Percentiles rank a stretch among this genome's conserved stretches.
These are phyloP conservation scores for Neonectria faginata DNA, from an alignment of 2,329 filamentous ascomycete genomes.

Conservation along the genomic window DNA sequence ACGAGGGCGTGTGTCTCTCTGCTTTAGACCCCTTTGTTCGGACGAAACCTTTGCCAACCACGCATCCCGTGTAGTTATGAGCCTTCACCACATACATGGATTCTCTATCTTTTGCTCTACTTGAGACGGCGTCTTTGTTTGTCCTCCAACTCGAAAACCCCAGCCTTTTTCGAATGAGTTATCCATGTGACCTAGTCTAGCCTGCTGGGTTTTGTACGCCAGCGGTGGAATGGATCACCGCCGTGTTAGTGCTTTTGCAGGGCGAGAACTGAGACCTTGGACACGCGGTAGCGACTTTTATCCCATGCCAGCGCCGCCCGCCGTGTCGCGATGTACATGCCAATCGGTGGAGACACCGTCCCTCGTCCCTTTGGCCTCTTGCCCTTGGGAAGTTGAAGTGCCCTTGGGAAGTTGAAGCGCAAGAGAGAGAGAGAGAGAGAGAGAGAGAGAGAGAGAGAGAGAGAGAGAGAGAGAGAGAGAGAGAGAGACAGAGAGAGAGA, in stretches of 20 bases:
- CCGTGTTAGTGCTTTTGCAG: slow-evolving; percentile 9
- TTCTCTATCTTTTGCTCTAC: neutral
- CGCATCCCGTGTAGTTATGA: no score
- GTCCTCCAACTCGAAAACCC: neutral
- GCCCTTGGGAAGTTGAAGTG: neutral
- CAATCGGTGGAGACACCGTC: slow-evolving; percentile 9
- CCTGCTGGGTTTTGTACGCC: neutral
- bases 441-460: neutral
- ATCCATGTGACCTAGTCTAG: neutral
- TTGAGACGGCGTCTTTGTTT: neutral
- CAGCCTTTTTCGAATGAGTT: neutral
- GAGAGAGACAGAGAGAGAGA: neutral
- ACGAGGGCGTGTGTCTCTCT: neutral
- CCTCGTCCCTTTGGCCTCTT: neutral
- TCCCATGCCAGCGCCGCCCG: slow-evolving; percentile 24
- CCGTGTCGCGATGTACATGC: slow-evolving; percentile 28
- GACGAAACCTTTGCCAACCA: neutral
- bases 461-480: neutral
- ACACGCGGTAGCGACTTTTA: slow-evolving; percentile 16
- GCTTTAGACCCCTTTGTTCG: neutral
- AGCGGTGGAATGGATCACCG: slow-evolving; percentile 19
- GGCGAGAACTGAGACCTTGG: slow-evolving; percentile 21
- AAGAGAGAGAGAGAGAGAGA: neutral
- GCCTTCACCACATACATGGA: neutral
- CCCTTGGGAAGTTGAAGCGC: no score